Evolutionary conservation across 1,139 yeast genomes (phyloP), one percentile per base, ranked within the genome.

Genomic region (Yamadazyma dendronema): DNA sequence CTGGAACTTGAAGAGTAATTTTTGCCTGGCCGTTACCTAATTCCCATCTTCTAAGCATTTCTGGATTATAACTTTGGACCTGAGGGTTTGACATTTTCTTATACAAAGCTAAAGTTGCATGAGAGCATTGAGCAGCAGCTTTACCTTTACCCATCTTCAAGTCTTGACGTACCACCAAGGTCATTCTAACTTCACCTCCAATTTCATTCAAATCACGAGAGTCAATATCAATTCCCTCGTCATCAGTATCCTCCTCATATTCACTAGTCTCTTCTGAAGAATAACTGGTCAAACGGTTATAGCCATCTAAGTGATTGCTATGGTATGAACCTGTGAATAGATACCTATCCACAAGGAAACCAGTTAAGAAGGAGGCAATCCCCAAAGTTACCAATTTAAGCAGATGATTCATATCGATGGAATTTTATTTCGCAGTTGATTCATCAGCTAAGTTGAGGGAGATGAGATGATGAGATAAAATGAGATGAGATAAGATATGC

Each of bases 91-190:
- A 65, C 57, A 88, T 84, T 44, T 81, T 70, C 54, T 84, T 82
- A 61, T 86, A 92, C 48, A 94, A 79, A 0, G 95, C 92, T 33
- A 92, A 71, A 0, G 98, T 94, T n/a, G 98, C 98, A 65, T 92
- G 99, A 36, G 89, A 84, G 59, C 97, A 90, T 59, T 92, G 99
- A 2, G 98, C 98, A 2, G 97, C 97, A 1, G 87, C 85, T 58
- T 94, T 94, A 25, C 98, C 98, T 61, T 88, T 89, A 32, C 86
- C 82, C 98, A 92, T 92, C 38, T 80, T 82, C 46, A 92, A 67
- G 57, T 92, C 98, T 31, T 84, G 87, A 42, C 98, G 79, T 1
- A 92, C 90, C 2, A 89, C 79, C 27, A 94, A 67, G 0, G 94
- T 89, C 96, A 92, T 84, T 48, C 89, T 72, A 30, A 85, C 90